Conservation (phyloP, 805 yeast genomes). For the Aciculoconidium aculeatum region DNA sequence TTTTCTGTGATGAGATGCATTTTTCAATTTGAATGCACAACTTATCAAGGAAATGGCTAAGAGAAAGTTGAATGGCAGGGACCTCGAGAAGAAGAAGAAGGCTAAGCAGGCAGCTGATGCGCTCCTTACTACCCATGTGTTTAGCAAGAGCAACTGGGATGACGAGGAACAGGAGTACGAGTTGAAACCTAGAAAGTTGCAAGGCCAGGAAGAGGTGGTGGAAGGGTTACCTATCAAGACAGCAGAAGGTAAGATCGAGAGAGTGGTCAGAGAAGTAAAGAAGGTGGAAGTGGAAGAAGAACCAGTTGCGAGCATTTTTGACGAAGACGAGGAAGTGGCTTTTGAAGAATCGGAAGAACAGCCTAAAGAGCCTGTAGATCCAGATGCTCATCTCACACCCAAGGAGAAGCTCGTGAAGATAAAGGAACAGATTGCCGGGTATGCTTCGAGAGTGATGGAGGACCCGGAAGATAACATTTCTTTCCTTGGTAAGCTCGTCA, state of each 20-base stretch:
- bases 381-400: slow-evolving; percentile 44
- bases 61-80: slow-evolving; percentile 20
- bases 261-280: slow-evolving; percentile 43
- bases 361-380: slow-evolving; percentile 30
- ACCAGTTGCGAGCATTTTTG: slow-evolving; percentile 4
- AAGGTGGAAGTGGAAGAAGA: slow-evolving; percentile 17
- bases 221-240: slow-evolving; percentile 80
- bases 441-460: slow-evolving; percentile 73
- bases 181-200: slow-evolving; percentile 54
- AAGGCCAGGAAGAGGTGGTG: slow-evolving; percentile 37
- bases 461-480: slow-evolving; percentile 83
- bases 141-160: slow-evolving; percentile 42
- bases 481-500: slow-evolving; percentile 58
- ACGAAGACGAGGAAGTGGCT: slow-evolving; percentile 15
- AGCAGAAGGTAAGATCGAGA: slow-evolving; percentile 65
- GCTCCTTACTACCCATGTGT: slow-evolving; percentile 31
- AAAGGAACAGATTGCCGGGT: slow-evolving; percentile 78
- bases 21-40: too few relatives aligned
- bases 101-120: slow-evolving; percentile 37
- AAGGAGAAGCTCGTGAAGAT: slow-evolving; percentile 51
- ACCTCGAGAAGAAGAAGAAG: slow-evolving; percentile 30
- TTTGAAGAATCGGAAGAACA: slow-evolving; percentile 18
- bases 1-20: too few relatives aligned
- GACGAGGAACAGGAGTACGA: slow-evolving; percentile 80
- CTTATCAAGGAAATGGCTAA: too few relatives aligned